Evolutionary conservation across 2,329 filamentous ascomycete species (phyloP), one percentile per base, ranked within the genome.

Genomic region (Trichoderma harzianum): DNA sequence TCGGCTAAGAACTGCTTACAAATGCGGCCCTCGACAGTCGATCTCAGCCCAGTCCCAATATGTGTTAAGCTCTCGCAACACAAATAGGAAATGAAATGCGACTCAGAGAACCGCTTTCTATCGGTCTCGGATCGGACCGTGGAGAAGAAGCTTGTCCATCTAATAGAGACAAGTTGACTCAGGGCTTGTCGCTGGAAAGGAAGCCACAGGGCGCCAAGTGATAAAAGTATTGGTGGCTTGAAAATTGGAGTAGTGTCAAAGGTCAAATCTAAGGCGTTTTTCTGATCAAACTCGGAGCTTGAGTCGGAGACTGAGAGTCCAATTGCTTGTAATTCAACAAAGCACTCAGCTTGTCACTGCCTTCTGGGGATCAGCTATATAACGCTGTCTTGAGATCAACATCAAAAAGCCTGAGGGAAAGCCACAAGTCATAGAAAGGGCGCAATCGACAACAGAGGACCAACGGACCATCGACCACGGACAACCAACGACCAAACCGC

Each of bases 191-290:
- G 12, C 64, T 21, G 32, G n/a, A 62, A 62, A 21, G 67, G 57
- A 62, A 24, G 53, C 26, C n/a, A 47, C 28, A 34, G 47, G 60
- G 26, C 39, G 14, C 32, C 62, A 11, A 18, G 60, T 63, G 10
- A 32, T 5, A 26, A 30, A 65, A 53, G 18, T 18, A 24, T 36
- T 66, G 47, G 64, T 67, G 67, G 67, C 67, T 69, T 62, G 67
- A 53, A 36, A 69, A 62, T 53, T 69, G 57, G 39, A 28, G 53
- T 51, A 34, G 65, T 65, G 43, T 26, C 18, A 24, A 57, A 43
- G 18, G 55, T 61, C 65, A 69, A 60, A n/a, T 32, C 28, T 69
- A 69, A 47, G 65, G 65, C 34, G 53, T 32, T 47, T 69, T 34
- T n/a, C 14, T 43, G 28, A 55, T 65, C n/a, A 51, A 53, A 24